A percentile compares a stretch with the other conserved stretches of the same genome.
Conservation (phyloP, 1,284 basidiomycete species). For the Ceratobasidium papillatum region DNA sequence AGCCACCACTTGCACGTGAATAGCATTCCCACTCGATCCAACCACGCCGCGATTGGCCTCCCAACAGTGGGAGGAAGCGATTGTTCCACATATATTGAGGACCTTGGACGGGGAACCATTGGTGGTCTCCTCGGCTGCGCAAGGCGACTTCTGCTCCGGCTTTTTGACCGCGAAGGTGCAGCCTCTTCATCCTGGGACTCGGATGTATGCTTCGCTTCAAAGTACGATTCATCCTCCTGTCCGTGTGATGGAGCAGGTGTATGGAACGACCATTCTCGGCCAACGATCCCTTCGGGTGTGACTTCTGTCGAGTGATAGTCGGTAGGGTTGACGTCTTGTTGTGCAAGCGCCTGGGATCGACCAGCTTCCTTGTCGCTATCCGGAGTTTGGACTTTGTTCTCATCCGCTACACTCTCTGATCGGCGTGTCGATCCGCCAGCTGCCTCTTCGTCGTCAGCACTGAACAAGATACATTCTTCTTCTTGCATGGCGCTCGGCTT, state of each 20-base stretch:
- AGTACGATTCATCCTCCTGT: slow-evolving; percentile 14
- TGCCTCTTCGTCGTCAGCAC: slow-evolving; percentile 24
- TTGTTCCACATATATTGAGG: slow-evolving; percentile 57
- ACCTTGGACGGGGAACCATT: slow-evolving; percentile 40
- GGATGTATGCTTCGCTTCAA: slow-evolving; percentile 13
- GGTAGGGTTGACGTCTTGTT: slow-evolving; percentile 28
- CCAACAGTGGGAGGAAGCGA: slow-evolving; percentile 56
- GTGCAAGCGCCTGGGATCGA: slow-evolving; percentile 7
- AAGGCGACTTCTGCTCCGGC: slow-evolving; percentile 19
- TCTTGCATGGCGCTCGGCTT: slow-evolving; percentile 30
- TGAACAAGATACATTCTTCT: slow-evolving; percentile 17
- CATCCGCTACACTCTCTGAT: slow-evolving; percentile 1
- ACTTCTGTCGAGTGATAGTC: slow-evolving; percentile 23
- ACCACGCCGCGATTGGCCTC: slow-evolving; percentile 69
- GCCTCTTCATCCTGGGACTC: not conserved
- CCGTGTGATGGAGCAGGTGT: slow-evolving; percentile 15
- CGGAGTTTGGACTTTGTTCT: slow-evolving; percentile 16
- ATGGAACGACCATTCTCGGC: slow-evolving; percentile 24
- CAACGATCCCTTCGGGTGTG: slow-evolving; percentile 26
- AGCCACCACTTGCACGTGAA: slow-evolving; percentile 82
- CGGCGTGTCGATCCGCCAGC: not conserved
- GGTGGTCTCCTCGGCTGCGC: not conserved
- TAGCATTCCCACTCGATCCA: slow-evolving; percentile 76
- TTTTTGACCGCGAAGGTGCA: slow-evolving; percentile 7
- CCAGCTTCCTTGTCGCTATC: slow-evolving; percentile 20